These are phyloP conservation scores for Colletotrichum liaoningense DNA, from an alignment of 2,329 filamentous ascomycete species.

Conservation along the genomic window DNA sequence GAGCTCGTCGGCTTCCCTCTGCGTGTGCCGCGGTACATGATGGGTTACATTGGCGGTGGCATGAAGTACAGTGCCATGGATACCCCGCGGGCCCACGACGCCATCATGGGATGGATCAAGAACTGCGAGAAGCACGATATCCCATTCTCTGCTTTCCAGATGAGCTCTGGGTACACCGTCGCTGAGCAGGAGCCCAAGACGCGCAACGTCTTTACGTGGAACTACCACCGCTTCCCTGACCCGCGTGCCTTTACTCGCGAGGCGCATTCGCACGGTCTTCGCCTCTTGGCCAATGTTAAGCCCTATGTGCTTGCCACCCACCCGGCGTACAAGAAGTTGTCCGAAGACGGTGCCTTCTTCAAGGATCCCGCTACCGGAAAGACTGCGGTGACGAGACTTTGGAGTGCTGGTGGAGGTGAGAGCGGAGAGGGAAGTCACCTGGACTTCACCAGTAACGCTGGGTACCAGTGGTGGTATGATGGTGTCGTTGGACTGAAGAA, in stretches of 20 bases:
- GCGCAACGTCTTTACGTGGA: conserved; percentile 79
- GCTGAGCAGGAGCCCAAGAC: conserved; percentile 75
- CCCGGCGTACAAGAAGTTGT: conserved; percentile 72
- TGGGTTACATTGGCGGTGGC: conserved; percentile 77
- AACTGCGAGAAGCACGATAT: conserved; percentile 74
- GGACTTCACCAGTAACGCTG: conserved; percentile 76
- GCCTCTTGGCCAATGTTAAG: conserved; percentile 78
- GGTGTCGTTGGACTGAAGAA: conserved; percentile 72
- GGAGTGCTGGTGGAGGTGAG: conserved; percentile 79
- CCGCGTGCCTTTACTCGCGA: conserved; percentile 72
- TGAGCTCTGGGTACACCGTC: conserved; percentile 79
- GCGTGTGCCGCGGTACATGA: conserved; percentile 77
- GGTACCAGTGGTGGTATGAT: conserved; percentile 78
- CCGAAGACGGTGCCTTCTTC: conserved; percentile 71
- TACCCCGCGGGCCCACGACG: conserved; percentile 64
- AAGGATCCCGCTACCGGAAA: conserved; percentile 64
- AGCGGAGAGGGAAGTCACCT: conserved; percentile 78
- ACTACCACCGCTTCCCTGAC: conserved; percentile 75
- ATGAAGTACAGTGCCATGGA: conserved; percentile 66
- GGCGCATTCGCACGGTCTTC: conserved; percentile 73
- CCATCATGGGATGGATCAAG: conserved; percentile 68
- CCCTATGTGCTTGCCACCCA: conserved; percentile 77
- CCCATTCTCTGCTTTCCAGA: conserved; percentile 77
- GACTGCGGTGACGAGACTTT: conserved; percentile 71
- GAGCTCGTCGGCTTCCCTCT: conserved; percentile 75